These are phyloP conservation scores for Protomyces macrosporus DNA, from an alignment of 1,139 yeast species.

Conservation along the genomic window DNA sequence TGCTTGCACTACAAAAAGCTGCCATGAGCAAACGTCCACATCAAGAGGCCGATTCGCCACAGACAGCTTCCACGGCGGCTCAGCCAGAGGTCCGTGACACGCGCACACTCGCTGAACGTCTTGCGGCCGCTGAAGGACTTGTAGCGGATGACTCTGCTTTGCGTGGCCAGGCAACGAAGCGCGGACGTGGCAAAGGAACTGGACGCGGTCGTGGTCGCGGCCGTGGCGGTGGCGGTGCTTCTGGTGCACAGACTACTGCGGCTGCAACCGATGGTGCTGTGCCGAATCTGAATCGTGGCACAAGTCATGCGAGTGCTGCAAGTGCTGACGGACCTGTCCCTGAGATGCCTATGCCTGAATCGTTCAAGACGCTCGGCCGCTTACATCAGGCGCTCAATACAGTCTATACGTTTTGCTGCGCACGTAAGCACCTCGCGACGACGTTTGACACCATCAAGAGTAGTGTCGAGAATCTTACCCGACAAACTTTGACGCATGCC, in stretches of 20 bases:
- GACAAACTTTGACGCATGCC: slow-evolving; percentile 29
- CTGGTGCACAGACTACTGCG: not conserved
- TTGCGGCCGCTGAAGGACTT: not conserved
- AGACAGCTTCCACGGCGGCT: not conserved
- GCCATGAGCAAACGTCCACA: not conserved
- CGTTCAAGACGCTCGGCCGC: slow-evolving; percentile 19
- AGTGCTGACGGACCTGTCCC: slow-evolving; percentile 1
- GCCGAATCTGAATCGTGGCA: slow-evolving; percentile 2
- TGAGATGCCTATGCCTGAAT: slow-evolving; percentile 15
- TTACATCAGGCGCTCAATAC: slow-evolving; percentile 42
- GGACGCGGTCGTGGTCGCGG: slow-evolving; percentile 17
- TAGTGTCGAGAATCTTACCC: slow-evolving; percentile 44
- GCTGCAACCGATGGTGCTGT: slow-evolving; percentile 1
- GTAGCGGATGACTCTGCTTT: not conserved
- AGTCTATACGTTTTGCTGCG: slow-evolving; percentile 50
- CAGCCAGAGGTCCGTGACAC: not conserved
- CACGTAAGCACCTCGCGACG: slow-evolving; percentile 52
- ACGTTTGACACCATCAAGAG: slow-evolving; percentile 47
- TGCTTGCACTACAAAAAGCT: too few species aligned
- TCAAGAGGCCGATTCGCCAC: not conserved
- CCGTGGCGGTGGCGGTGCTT: not conserved
- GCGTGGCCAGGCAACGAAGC: not conserved
- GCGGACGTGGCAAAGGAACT: not conserved
- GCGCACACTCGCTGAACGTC: not conserved
- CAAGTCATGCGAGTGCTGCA: slow-evolving; percentile 8